Evolutionary conservation across 2,329 filamentous ascomycete species (phyloP), one percentile per base, ranked within the genome.

Genomic region (Colletotrichum tropicicola): DNA sequence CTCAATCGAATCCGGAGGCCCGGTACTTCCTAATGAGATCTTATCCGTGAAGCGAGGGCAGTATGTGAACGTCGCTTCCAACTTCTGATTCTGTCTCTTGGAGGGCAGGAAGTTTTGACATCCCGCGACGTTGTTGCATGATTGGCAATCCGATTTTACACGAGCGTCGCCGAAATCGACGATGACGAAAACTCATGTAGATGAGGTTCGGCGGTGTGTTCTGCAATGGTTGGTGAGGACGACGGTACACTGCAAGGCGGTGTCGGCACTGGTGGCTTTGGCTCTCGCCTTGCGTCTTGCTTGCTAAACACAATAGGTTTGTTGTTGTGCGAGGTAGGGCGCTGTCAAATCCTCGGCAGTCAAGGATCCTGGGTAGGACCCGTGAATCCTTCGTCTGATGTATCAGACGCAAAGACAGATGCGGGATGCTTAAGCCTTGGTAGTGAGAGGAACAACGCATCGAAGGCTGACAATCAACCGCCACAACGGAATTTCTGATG

Each of bases 1-100:
- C 39, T 59, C 41, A 48, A 10, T 30, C 41, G 35, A 30, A 35
- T 49, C 37, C 64, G 37, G 28, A 49, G 27, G 64, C 28, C 35
- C 32, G 53, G 54, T 64, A 47, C 30, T 39, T 30, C 55, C 45
- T 35, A 23, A 25, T 27, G 43, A 49, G 13, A 4, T 19, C 28
- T 21, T 32, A 35, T 27, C 27, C 19, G 15, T 4, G 52, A 17
- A 45, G 39, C 13, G 25, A 32, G 10, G 17, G 5, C 10, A 21
- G 27, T 19, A 13, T 51, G 13, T 4, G n/a, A 37, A 58, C 17
- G 21, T 51, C 44, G 17, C 15, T 25, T 27, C 15, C 23, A 7
- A 10, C 39, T 37, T 17, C 6, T 32, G 10, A 30, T 10, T 27
- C 6, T 15, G 37, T 15, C 37, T n/a, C n/a, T n/a, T n/a, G n/a